phyloP scores from a whole-genome alignment of 2,329 filamentous ascomycete species.

The Pezicula neosporulosa region DNA sequence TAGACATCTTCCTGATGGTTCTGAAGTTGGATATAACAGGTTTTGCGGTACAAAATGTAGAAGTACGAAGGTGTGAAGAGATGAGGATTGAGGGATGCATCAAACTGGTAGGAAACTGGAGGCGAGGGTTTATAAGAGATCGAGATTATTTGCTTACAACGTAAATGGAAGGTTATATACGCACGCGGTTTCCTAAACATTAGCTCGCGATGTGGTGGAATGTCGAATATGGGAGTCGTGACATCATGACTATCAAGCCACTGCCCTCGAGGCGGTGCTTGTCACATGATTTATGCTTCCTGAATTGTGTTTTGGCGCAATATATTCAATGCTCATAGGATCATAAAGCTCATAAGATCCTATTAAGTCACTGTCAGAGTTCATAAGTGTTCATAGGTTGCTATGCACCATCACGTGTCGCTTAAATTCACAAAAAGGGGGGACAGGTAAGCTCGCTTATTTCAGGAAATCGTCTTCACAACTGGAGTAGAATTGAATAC shows the following conservation, averaged over 20 bases:
- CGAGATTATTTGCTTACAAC: background rate
- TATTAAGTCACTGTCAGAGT: too few species aligned
- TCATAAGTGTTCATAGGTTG: too few species aligned
- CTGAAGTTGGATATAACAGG: background rate
- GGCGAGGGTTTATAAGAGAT: too few species aligned
- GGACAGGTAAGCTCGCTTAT: too few species aligned
- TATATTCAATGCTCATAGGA: background rate
- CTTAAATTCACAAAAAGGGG: too few species aligned
- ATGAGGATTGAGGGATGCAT: slow-evolving; percentile 7
- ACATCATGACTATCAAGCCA: slow-evolving; percentile 1
- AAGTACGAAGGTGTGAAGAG: background rate
- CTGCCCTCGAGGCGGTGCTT: background rate
- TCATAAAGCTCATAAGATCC: background rate
- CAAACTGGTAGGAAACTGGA: background rate
- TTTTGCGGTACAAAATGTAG: background rate
- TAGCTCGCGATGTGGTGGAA: background rate
- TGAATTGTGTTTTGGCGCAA: background rate
- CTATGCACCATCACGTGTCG: too few species aligned
- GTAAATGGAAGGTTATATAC: background rate
- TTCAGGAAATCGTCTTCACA: too few species aligned
- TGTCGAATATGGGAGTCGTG: background rate
- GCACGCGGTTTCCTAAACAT: too few species aligned
- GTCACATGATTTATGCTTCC: background rate
- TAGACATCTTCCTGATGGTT: slow-evolving; percentile 20
- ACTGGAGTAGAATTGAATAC: too few species aligned